Conservation (phyloP, 1,284 basidiomycete genomes). For the Sanghuangporus sanghuang region DNA sequence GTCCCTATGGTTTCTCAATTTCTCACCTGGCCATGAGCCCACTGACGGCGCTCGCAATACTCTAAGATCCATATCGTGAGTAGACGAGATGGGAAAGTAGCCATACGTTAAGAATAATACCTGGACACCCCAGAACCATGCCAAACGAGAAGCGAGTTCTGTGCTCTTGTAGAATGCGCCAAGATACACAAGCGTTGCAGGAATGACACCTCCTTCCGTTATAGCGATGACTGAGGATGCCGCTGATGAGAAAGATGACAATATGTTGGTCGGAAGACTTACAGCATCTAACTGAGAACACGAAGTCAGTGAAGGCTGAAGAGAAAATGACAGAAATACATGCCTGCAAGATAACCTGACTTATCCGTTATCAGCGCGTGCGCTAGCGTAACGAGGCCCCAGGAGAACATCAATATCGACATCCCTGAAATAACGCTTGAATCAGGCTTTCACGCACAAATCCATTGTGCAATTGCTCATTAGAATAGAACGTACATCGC, state of each 20-base stretch:
- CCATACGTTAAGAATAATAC: neutral
- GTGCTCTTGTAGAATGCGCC: slow-evolving; percentile 36
- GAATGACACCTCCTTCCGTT: slow-evolving; percentile 36
- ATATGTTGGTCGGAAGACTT: neutral
- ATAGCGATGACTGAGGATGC: slow-evolving; percentile 29
- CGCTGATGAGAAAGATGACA: neutral
- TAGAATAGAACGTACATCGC: slow-evolving; percentile 25
- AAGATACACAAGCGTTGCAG: slow-evolving; percentile 35
- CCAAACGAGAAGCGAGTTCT: slow-evolving; percentile 34
- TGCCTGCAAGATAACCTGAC: slow-evolving; percentile 31
- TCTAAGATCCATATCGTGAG: slow-evolving; percentile 11
- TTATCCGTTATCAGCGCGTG: slow-evolving; percentile 32
- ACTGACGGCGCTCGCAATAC: slow-evolving; percentile 34
- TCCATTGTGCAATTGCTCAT: neutral
- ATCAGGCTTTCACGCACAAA: neutral
- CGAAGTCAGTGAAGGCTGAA: neutral
- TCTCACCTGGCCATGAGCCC: slow-evolving; percentile 31
- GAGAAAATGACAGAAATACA: neutral
- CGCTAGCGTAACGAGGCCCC: slow-evolving; percentile 34
- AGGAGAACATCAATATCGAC: slow-evolving; percentile 33
- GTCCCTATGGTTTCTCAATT: neutral
- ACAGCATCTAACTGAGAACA: neutral
- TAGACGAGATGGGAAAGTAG: neutral
- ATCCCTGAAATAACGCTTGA: slow-evolving; percentile 27
- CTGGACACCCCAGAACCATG: slow-evolving; percentile 36